phyloP scores from a whole-genome alignment of 1,284 basidiomycete species.

The Prillingera fragicola region DNA sequence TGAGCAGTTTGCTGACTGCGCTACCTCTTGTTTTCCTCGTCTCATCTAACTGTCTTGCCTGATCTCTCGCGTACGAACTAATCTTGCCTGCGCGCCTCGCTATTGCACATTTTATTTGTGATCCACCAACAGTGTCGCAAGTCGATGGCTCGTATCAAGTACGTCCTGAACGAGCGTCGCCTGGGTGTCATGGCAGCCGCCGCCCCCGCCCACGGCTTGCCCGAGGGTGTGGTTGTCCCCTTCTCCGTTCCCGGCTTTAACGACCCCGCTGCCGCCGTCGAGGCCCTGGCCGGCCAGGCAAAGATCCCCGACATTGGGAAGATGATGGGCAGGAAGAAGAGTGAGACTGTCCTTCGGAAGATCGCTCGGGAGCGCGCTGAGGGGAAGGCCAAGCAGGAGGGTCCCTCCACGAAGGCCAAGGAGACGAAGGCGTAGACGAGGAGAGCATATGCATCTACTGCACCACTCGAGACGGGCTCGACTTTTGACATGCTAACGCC shows the following conservation, averaged over 20 bases:
- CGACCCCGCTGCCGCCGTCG: conserved; percentile 9
- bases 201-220: not conserved
- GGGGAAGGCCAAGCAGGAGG: conserved; percentile 22
- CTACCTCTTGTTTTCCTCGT: not conserved
- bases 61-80: no score
- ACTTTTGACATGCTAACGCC: no score
- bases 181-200: conserved; percentile 66
- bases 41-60: no score
- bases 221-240: not conserved
- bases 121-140: conserved; percentile 71
- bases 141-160: conserved; percentile 96
- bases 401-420: conserved; percentile 25
- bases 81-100: no score
- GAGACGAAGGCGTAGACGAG: not conserved
- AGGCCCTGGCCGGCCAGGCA: conserved; percentile 7
- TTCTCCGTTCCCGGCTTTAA: conserved; percentile 5
- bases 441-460: conserved; percentile 7
- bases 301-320: conserved; percentile 2
- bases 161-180: conserved; percentile 84
- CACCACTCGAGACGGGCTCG: no score
- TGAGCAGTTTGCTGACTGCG: not conserved
- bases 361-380: conserved; percentile 20
- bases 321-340: not conserved
- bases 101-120: no score
- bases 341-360: not conserved